phyloP scores from a whole-genome alignment of 2,329 filamentous ascomycete genomes.

The Fusarium praegraminearum region DNA sequence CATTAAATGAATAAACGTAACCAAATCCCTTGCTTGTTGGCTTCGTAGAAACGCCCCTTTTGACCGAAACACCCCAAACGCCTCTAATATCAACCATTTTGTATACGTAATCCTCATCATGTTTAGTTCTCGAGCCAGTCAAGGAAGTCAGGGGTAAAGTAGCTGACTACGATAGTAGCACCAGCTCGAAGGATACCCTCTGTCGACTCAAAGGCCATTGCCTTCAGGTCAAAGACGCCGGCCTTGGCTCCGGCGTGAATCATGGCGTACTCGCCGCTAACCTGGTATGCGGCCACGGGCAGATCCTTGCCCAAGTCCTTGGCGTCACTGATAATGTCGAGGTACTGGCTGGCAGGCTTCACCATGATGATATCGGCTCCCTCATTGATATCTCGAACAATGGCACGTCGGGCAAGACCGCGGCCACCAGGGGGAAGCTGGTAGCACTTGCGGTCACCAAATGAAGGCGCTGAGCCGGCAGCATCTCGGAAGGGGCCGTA shows the following conservation, averaged over 20 bases:
- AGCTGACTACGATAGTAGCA: conserved; percentile 91
- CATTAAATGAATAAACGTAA: conserved; percentile 1
- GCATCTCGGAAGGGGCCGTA: conserved; percentile 98
- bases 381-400: conserved; percentile 88
- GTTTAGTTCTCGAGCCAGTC: conserved; percentile 71
- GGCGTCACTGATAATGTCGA: conserved; percentile 97
- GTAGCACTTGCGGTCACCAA: conserved; percentile 96
- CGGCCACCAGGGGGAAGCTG: conserved; percentile 93
- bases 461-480: conserved; percentile 88
- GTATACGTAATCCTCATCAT: conserved; percentile 19
- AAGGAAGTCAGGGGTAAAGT: conserved; percentile 87
- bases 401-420: conserved; percentile 90
- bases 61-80: conserved; percentile 19
- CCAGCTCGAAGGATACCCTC: conserved; percentile 94
- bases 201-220: conserved; percentile 94
- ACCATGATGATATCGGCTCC: conserved; percentile 99
- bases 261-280: conserved; percentile 98
- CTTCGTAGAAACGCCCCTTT: conserved; percentile 26
- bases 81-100: conserved; percentile 17
- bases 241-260: conserved; percentile 96
- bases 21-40: conserved; percentile 22
- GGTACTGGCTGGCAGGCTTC: conserved; percentile 94
- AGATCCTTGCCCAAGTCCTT: conserved; percentile 94
- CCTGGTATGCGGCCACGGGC: conserved; percentile 95
- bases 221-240: conserved; percentile 93